These are phyloP conservation scores for Nymphaea thermarum DNA, from an alignment of 164 flowering plant species.

Conservation along the genomic window DNA sequence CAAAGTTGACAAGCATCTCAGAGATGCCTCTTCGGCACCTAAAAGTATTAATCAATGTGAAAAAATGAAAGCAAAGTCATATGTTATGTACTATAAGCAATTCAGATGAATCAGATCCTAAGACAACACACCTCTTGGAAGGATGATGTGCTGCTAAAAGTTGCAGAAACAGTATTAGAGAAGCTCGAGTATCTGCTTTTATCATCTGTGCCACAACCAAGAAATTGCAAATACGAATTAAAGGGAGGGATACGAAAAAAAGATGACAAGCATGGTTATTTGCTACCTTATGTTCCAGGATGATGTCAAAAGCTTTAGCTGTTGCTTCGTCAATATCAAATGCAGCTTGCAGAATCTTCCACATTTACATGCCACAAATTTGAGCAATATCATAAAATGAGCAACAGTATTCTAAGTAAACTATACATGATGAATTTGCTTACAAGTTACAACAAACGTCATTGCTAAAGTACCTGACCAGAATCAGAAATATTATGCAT, in stretches of 20 bases:
- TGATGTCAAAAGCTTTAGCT: slow-evolving; percentile 70
- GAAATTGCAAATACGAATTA: neutral
- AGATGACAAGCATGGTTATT: slow-evolving; percentile 2
- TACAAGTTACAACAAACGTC: too few species aligned
- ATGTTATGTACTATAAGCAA: neutral
- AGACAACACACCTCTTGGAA: slow-evolving; percentile 52
- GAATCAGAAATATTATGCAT: slow-evolving; percentile 48
- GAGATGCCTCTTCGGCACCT: slow-evolving; percentile 97
- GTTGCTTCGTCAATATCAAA: slow-evolving; percentile 98
- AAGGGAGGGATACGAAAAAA: neutral
- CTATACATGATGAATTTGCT: too few species aligned
- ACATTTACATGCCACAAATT: neutral
- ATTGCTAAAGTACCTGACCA: slow-evolving; percentile 40
- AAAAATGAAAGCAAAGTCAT: slow-evolving; percentile 5
- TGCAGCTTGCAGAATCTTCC: slow-evolving; percentile 65
- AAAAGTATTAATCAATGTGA: slow-evolving; percentile 7
- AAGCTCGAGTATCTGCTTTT: slow-evolving; percentile 58
- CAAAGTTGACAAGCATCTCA: slow-evolving; percentile 76
- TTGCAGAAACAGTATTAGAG: slow-evolving; percentile 79
- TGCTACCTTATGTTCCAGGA: slow-evolving; percentile 64
- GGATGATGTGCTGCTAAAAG: slow-evolving; percentile 87
- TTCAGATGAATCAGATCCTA: neutral
- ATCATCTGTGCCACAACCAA: slow-evolving; percentile 48
- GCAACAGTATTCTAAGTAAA: too few species aligned
- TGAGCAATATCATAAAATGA: too few species aligned